Conservation (phyloP, 1,139 yeast species). For the Blastobotrys persicus region DNA sequence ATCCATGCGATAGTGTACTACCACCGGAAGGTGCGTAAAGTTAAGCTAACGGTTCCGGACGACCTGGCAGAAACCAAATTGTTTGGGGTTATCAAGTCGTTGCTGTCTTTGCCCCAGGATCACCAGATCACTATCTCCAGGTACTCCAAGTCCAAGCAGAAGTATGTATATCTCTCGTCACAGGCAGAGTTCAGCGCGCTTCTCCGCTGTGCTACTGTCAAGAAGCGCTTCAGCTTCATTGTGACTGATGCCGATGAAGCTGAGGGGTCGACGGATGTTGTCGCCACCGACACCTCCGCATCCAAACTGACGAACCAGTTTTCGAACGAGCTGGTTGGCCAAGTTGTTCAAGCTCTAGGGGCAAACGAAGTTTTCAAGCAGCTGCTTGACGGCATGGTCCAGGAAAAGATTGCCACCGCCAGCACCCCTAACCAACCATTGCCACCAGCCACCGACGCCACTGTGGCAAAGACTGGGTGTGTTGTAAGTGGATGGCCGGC, state of each 20-base stretch:
- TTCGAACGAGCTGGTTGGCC: conserved; percentile 3
- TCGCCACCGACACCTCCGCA: background rate
- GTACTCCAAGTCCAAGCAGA: conserved; percentile 35
- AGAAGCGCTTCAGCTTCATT: conserved; percentile 28
- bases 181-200: conserved; percentile 47
- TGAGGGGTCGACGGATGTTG: background rate
- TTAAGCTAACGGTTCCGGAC: conserved; percentile 14
- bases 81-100: conserved; percentile 11
- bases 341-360: conserved; percentile 7
- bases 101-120: conserved; percentile 11
- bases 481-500: background rate
- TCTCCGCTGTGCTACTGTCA: conserved; percentile 44
- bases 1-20: conserved; percentile 8
- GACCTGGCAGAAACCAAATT: conserved; percentile 16
- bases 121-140: conserved; percentile 20
- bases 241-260: conserved; percentile 6
- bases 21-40: conserved; percentile 13
- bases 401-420: background rate
- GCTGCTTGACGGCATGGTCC: conserved; percentile 6
- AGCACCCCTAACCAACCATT: no score
- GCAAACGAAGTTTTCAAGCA: conserved; percentile 2
- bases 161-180: conserved; percentile 43
- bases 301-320: background rate
- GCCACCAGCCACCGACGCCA: background rate
- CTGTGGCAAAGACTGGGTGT: background rate